A percentile compares a stretch with the other conserved stretches of the same genome.
Evolutionary conservation across 345 rosid species (phyloP).

Genomic region (Jatropha curcas): DNA sequence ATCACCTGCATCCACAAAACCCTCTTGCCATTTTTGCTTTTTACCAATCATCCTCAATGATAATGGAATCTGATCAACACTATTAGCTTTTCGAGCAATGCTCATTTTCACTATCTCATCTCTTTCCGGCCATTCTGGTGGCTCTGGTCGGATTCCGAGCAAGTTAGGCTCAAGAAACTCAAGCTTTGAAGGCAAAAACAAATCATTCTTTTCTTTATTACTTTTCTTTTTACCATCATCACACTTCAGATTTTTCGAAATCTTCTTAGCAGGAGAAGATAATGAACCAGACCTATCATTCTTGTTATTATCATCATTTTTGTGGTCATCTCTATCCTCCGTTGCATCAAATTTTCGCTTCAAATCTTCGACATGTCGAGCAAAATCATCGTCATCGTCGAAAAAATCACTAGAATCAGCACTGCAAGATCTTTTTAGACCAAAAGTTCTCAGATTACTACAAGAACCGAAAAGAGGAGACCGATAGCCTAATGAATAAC

Average conservation of each 20-base stretch:
- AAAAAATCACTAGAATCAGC: slow-evolving; percentile 22
- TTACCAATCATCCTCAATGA: slow-evolving; percentile 65
- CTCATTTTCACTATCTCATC: slow-evolving; percentile 34
- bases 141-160: slow-evolving; percentile 44
- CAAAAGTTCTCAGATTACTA: slow-evolving; percentile 14
- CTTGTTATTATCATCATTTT: slow-evolving; percentile 2
- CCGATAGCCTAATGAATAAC: not conserved
- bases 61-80: slow-evolving; percentile 54
- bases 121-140: slow-evolving; percentile 51
- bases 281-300: slow-evolving; percentile 17
- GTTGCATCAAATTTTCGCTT: slow-evolving; percentile 7
- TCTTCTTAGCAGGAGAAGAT: not conserved
- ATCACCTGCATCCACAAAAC: slow-evolving; percentile 46
- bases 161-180: slow-evolving; percentile 37
- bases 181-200: slow-evolving; percentile 29
- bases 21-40: slow-evolving; percentile 50
- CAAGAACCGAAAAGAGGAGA: slow-evolving; percentile 25
- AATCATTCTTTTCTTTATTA: not conserved
- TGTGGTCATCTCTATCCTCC: not conserved
- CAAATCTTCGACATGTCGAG: slow-evolving; percentile 12
- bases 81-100: slow-evolving; percentile 56
- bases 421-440: slow-evolving; percentile 19
- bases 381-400: slow-evolving; percentile 21
- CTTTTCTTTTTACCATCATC: not conserved
- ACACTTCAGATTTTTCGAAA: not conserved